phyloP scores from a whole-genome alignment of 768 basidiomycete species.

The Ramaria sp. region DNA sequence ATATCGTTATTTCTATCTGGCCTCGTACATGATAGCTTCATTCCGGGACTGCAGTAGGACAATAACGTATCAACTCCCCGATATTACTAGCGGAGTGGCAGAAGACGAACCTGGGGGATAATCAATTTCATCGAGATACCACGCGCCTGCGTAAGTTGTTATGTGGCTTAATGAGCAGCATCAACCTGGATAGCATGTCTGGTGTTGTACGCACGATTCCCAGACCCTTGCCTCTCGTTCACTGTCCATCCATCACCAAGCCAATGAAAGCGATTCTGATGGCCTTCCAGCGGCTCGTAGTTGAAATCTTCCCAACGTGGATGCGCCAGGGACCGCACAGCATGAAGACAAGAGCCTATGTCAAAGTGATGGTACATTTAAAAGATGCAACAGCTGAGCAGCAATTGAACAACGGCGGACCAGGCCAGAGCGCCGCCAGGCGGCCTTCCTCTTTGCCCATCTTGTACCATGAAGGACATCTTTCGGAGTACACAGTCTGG shows the following conservation, averaged over 20 bases:
- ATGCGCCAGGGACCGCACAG: conserved; percentile 33
- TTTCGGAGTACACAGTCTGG: conserved; percentile 47
- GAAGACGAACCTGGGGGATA: conserved; percentile 30
- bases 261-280: conserved; percentile 44
- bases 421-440: conserved; percentile 49
- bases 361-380: not conserved
- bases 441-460: conserved; percentile 47
- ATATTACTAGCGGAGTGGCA: too few relatives aligned
- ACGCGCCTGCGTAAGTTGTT: conserved; percentile 25
- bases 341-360: conserved; percentile 43
- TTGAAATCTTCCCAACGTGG: conserved; percentile 60
- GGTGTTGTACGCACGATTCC: conserved; percentile 23
- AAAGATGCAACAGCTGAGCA: not conserved
- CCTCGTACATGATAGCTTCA: too few relatives aligned
- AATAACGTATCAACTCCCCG: too few relatives aligned
- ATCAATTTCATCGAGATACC: conserved; percentile 35
- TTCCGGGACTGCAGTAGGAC: too few relatives aligned
- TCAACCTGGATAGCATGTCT: not conserved
- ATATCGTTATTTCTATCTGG: too few relatives aligned
- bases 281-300: conserved; percentile 35
- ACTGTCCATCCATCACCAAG: conserved; percentile 50
- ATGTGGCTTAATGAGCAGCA: conserved; percentile 3
- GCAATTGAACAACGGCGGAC: conserved; percentile 17
- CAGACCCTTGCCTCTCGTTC: conserved; percentile 33
- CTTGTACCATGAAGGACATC: conserved; percentile 59